Conservation (phyloP, 441 rosid genomes). For the Eruca vesicaria region DNA sequence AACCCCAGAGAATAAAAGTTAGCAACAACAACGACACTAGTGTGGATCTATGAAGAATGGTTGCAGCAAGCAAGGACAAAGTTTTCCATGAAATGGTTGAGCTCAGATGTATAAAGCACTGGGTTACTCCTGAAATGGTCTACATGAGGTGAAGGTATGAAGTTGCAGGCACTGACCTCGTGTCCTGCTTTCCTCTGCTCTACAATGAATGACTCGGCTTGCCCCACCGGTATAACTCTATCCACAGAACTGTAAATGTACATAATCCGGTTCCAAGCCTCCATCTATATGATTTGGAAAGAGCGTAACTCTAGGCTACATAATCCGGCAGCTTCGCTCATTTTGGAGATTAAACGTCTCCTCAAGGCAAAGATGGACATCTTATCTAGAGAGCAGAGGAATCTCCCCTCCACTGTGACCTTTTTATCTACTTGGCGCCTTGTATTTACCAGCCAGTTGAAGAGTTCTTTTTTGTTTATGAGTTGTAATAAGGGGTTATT, state of each 20-base stretch:
- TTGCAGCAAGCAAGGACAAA: conserved; percentile 60
- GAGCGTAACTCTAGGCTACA: too few relatives aligned
- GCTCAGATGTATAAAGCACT: conserved; percentile 63
- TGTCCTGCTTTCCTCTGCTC: conserved; percentile 75
- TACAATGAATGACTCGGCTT: conserved; percentile 83
- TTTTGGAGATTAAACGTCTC: background rate
- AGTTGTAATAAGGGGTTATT: too few relatives aligned
- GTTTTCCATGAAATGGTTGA: conserved; percentile 75
- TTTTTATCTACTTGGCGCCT: background rate
- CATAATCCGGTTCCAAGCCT: too few relatives aligned
- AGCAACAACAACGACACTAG: conserved; percentile 13
- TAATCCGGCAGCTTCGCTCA: background rate
- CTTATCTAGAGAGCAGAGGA: too few relatives aligned
- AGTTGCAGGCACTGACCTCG: conserved; percentile 87
- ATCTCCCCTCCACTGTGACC: background rate
- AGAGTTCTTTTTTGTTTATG: too few relatives aligned
- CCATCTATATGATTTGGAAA: too few relatives aligned
- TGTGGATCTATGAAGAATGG: conserved; percentile 35
- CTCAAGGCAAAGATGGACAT: background rate
- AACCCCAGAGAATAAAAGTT: too few relatives aligned
- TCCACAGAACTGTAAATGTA: conserved; percentile 97
- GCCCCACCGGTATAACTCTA: conserved; percentile 94
- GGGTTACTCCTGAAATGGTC: conserved; percentile 97
- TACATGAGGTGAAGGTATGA: conserved; percentile 90
- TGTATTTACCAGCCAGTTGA: background rate